phyloP scores from a whole-genome alignment of 305 asterid genomes.

The Caryopteris hybrid region DNA sequence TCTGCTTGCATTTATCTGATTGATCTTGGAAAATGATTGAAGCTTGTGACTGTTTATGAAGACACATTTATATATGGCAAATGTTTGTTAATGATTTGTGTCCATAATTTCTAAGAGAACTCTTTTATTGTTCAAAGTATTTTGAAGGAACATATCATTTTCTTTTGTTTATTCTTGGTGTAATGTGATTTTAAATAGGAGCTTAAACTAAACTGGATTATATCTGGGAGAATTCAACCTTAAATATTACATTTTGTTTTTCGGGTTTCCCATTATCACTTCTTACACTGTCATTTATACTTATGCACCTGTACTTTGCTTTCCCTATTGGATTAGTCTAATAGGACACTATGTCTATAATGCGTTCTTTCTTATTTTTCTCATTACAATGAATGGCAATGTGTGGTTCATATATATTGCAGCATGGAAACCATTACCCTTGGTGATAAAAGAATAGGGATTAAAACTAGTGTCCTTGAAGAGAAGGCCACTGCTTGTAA shows the following conservation, averaged over 20 bases:
- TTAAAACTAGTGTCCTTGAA: conserved; percentile 91
- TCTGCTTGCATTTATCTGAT: not conserved
- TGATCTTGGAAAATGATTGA: not conserved
- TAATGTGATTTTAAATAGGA: not conserved
- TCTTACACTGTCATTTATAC: not conserved
- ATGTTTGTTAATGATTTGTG: not conserved
- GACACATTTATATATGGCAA: too few relatives aligned
- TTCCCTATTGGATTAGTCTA: not conserved
- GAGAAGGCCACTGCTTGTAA: conserved; percentile 99
- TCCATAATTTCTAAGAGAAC: not conserved
- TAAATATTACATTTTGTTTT: not conserved
- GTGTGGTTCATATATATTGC: conserved; percentile 24
- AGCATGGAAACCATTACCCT: conserved; percentile 96
- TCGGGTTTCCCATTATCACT: not conserved
- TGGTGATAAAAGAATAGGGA: conserved; percentile 95
- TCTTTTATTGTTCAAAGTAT: not conserved
- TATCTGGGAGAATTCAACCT: not conserved
- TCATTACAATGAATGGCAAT: not conserved
- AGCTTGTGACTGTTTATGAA: not conserved
- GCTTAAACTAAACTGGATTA: not conserved
- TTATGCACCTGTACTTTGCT: not conserved
- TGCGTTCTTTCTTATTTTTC: not conserved
- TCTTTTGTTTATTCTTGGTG: not conserved
- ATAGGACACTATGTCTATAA: not conserved
- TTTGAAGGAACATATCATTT: not conserved